These are phyloP conservation scores for Yamadazyma atmosphaerica DNA, from an alignment of 1,139 yeast species.

Conservation along the genomic window DNA sequence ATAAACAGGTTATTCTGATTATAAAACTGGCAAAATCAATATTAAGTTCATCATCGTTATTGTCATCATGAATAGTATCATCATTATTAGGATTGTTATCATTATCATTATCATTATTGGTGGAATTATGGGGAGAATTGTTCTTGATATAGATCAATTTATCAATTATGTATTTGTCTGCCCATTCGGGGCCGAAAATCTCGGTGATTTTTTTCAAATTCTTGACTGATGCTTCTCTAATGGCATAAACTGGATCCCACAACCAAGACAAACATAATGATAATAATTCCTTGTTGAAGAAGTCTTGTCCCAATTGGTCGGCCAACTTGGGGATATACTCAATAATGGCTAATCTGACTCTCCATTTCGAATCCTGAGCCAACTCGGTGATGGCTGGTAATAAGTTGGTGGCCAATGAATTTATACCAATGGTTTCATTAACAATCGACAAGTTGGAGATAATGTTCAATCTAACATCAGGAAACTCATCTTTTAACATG, in stretches of 20 bases:
- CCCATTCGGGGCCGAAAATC: slow-evolving; percentile 95
- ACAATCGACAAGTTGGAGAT: slow-evolving; percentile 90
- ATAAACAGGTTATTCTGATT: slow-evolving; percentile 86
- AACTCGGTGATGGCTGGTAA: slow-evolving; percentile 95
- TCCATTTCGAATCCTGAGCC: slow-evolving; percentile 97
- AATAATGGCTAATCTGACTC: slow-evolving; percentile 94
- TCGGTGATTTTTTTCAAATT: slow-evolving; percentile 78
- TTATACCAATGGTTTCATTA: slow-evolving; percentile 92
- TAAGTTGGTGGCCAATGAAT: slow-evolving; percentile 77
- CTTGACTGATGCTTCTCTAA: slow-evolving; percentile 92
- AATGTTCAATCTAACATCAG: slow-evolving; percentile 93
- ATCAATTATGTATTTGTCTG: slow-evolving; percentile 77
- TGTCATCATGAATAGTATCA: slow-evolving; percentile 20
- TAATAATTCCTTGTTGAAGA: slow-evolving; percentile 89
- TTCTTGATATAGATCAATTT: slow-evolving; percentile 50
- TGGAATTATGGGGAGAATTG: slow-evolving; percentile 11
- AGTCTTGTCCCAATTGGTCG: slow-evolving; percentile 90
- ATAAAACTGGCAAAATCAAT: slow-evolving; percentile 68
- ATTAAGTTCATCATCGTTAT: slow-evolving; percentile 34
- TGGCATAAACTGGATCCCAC: slow-evolving; percentile 97
- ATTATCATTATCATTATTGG: slow-evolving; percentile 11
- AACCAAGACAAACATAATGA: slow-evolving; percentile 93
- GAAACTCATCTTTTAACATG: slow-evolving; percentile 95
- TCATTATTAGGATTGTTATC: slow-evolving; percentile 18
- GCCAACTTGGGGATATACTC: slow-evolving; percentile 96